Evolutionary conservation across 306 rosid genomes (phyloP).

Genomic region (Gynostemma pentaphyllum): DNA sequence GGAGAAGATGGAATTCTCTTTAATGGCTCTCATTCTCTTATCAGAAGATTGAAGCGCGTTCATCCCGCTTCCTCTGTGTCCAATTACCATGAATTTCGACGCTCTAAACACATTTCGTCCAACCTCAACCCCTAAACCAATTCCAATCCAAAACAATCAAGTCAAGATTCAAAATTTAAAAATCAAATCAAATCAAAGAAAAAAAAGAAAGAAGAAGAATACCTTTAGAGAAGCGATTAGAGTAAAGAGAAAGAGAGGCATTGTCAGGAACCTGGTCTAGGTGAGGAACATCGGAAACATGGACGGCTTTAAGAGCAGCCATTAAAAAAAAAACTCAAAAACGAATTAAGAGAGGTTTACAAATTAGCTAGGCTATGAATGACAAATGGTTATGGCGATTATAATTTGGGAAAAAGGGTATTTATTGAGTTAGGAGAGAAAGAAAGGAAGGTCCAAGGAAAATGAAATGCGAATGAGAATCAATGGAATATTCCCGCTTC

Average conservation of each 20-base stretch:
- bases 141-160: background rate
- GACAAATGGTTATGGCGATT: background rate
- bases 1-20: slow-evolving; percentile 42
- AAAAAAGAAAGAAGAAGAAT: background rate
- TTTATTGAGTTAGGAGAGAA: background rate
- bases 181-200: background rate
- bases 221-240: slow-evolving; percentile 29
- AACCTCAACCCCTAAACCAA: slow-evolving; percentile 28
- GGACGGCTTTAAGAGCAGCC: slow-evolving; percentile 48
- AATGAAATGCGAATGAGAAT: background rate
- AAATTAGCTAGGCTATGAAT: too few relatives aligned
- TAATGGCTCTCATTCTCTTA: slow-evolving; percentile 30
- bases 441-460: background rate
- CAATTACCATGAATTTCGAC: slow-evolving; percentile 36
- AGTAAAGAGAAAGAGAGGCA: slow-evolving; percentile 20
- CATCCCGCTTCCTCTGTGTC: slow-evolving; percentile 51
- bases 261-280: slow-evolving; percentile 38
- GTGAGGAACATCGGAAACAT: slow-evolving; percentile 43
- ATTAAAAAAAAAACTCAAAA: background rate
- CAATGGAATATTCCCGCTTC: background rate
- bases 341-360: too few relatives aligned
- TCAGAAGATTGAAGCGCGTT: slow-evolving; percentile 39
- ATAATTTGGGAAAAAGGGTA: background rate
- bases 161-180: background rate
- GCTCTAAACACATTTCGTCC: slow-evolving; percentile 16